These are phyloP conservation scores for Rhododendron ovatum DNA, from an alignment of 148 eudicot species.

Conservation along the genomic window DNA sequence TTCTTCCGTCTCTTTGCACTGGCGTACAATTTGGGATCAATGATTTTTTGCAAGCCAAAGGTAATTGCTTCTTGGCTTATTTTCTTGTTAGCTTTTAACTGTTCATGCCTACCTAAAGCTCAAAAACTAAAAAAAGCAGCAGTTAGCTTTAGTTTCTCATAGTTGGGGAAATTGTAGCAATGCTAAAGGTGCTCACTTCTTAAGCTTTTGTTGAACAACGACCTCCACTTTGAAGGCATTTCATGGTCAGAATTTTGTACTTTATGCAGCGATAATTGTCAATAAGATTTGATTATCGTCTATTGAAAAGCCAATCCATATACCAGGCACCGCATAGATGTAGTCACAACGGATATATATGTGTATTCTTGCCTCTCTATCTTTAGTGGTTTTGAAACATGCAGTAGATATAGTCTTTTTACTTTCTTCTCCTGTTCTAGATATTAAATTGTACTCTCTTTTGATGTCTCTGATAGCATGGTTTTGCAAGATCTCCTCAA, in stretches of 20 bases:
- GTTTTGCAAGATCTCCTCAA: constrained; percentile 78
- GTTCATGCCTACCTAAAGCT: not conserved
- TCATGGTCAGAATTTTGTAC: not conserved
- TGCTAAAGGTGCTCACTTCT: not conserved
- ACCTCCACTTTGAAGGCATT: not conserved
- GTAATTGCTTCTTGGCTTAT: not conserved
- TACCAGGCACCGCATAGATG: not conserved
- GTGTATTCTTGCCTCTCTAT: not conserved
- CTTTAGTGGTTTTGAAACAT: not conserved
- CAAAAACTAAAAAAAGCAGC: not conserved
- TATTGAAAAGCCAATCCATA: not conserved
- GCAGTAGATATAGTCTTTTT: constrained; percentile 1
- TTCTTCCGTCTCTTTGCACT: not conserved
- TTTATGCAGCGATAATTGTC: not conserved
- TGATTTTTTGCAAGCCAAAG: not conserved
- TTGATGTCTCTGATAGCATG: constrained; percentile 50
- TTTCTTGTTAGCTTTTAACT: not conserved
- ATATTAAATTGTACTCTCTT: constrained; percentile 22
- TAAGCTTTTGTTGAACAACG: not conserved
- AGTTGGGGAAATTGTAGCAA: not conserved
- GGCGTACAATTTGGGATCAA: not conserved
- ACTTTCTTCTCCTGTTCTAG: constrained; percentile 8
- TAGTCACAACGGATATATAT: not conserved
- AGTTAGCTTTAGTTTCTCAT: not conserved
- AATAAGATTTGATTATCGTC: not conserved